Evolutionary conservation across 1,284 basidiomycete genomes (phyloP).

Genomic region (Trametes pubescens): DNA sequence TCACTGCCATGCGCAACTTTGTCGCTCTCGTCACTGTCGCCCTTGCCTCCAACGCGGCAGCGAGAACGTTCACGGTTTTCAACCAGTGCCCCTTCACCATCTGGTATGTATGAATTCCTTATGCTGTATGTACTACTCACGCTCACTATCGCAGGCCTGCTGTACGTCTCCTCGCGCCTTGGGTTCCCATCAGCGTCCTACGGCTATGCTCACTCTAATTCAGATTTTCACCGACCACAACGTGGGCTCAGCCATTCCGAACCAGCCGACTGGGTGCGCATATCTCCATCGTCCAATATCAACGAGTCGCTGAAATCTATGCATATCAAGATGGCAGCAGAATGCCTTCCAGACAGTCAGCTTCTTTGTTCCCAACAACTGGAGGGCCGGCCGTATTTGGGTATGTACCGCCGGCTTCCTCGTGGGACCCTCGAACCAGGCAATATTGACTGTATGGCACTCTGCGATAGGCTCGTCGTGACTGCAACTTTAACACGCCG

Average conservation of each 20-base stretch:
- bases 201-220: slow-evolving; percentile 1
- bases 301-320: slow-evolving; percentile 26
- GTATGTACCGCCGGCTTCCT: slow-evolving; percentile 22
- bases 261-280: slow-evolving; percentile 42
- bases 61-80: slow-evolving; percentile 13
- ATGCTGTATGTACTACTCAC: not conserved
- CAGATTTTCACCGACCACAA: slow-evolving; percentile 46
- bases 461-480: slow-evolving; percentile 47
- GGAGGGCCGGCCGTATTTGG: slow-evolving; percentile 51
- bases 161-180: slow-evolving; percentile 29
- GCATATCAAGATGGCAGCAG: slow-evolving; percentile 42
- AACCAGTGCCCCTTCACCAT: slow-evolving; percentile 15
- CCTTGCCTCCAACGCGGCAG: slow-evolving; percentile 20
- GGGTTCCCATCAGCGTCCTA: no score
- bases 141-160: slow-evolving; percentile 39
- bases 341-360: slow-evolving; percentile 41
- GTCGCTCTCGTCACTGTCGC: slow-evolving; percentile 23
- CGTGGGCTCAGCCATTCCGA: slow-evolving; percentile 38
- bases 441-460: not conserved
- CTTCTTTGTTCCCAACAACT: slow-evolving; percentile 48
- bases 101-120: slow-evolving; percentile 5
- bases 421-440: not conserved
- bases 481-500: slow-evolving; percentile 50
- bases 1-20: slow-evolving; percentile 26
- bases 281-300: not conserved